phyloP scores from a whole-genome alignment of 306 rosid species.

The Fragaria nilgerrensis region DNA sequence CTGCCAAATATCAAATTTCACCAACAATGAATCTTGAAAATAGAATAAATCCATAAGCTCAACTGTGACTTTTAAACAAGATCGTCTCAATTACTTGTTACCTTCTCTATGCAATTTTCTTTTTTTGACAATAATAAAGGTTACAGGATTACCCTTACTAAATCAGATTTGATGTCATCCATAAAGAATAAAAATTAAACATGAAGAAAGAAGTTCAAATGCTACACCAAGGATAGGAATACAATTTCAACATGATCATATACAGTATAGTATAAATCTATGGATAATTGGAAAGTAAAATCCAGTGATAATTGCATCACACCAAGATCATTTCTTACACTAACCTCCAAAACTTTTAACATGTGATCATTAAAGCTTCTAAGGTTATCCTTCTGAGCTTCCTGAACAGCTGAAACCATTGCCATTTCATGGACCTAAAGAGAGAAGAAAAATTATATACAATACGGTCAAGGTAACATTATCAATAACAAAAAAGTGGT shows the following conservation, averaged over 20 bases:
- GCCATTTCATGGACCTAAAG: conserved; percentile 95
- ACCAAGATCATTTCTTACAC: conserved; percentile 21
- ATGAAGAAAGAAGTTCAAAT: background rate
- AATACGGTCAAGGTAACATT: conserved; percentile 27
- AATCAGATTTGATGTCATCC: background rate
- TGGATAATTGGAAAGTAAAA: background rate
- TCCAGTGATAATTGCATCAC: background rate
- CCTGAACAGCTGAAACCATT: conserved; percentile 94
- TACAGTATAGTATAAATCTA: background rate
- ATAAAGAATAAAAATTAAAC: background rate
- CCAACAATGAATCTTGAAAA: conserved; percentile 26
- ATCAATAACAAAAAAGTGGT: conserved; percentile 2
- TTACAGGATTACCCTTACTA: background rate
- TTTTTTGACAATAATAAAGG: background rate
- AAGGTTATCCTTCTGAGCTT: conserved; percentile 95
- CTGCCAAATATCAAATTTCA: conserved; percentile 49
- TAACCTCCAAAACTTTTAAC: conserved; percentile 94
- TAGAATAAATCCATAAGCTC: conserved; percentile 1
- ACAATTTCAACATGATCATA: background rate
- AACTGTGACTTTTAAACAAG: background rate
- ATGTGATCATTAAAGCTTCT: conserved; percentile 88
- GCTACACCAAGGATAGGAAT: background rate
- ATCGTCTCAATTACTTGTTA: background rate
- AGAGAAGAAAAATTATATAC: background rate
- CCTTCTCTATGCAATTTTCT: background rate